A percentile compares a stretch with the other conserved stretches of the same genome.
Evolutionary conservation across 306 rosid genomes (phyloP).

Genomic region (Begonia peltatifolia): DNA sequence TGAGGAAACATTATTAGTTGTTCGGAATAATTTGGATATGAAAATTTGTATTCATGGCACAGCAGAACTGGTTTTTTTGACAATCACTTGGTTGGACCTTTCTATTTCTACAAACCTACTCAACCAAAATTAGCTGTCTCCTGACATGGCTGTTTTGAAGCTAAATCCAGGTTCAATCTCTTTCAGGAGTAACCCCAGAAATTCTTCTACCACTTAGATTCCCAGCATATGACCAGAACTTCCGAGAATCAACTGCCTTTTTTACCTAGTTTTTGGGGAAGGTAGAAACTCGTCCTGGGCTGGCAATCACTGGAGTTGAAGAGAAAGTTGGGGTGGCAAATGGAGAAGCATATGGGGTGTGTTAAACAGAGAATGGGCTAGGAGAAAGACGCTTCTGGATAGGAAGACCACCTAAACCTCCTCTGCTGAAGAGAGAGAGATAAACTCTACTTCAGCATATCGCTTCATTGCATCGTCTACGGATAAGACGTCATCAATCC

Average conservation of each 20-base stretch:
- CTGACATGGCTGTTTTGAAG: neutral
- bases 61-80: no score
- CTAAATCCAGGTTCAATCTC: conserved; percentile 6
- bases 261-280: conserved; percentile 18
- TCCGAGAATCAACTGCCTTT: conserved; percentile 41
- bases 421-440: conserved; percentile 45
- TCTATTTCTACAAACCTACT: conserved; percentile 24
- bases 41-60: no score
- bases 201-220: conserved; percentile 59
- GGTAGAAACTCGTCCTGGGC: conserved; percentile 41
- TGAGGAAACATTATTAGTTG: no score
- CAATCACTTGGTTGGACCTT: neutral
- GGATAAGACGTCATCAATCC: conserved; percentile 76
- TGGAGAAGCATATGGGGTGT: conserved; percentile 75
- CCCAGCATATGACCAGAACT: conserved; percentile 63
- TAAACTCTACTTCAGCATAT: conserved; percentile 49
- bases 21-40: no score
- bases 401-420: conserved; percentile 66
- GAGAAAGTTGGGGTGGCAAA: conserved; percentile 73
- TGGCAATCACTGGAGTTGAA: conserved; percentile 52
- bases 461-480: conserved; percentile 73
- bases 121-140: conserved; percentile 9
- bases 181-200: conserved; percentile 19
- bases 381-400: conserved; percentile 83
- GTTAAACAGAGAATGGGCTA: conserved; percentile 81